Evolutionary conservation across 768 basidiomycete genomes (phyloP), one percentile per base, ranked within the genome.

Genomic region (Xerocomellus amylosporus): DNA sequence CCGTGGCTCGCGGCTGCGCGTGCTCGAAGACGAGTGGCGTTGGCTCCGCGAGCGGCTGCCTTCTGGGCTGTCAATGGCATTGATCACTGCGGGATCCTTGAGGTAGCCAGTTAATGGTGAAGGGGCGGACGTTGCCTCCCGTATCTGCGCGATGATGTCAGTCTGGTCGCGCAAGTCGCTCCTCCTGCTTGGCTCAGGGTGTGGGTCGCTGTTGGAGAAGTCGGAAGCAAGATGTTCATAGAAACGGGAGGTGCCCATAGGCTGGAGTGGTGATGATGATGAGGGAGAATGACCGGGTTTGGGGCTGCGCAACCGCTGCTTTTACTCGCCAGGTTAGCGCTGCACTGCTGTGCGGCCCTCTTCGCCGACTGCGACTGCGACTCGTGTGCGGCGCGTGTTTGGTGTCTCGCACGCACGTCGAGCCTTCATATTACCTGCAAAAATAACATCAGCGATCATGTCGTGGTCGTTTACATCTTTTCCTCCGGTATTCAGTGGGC

Each of bases 71-170:
- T 77, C 69, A 19, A 76, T 70, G 20, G 69, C 66, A 39, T 57
- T 62, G 39, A 77, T 58, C 33, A 77, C 64, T 28, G 67, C 67
- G 7, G 80, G 76, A 62, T 80, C 78, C 55, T 67, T 74, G 40
- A 81, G 73, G 51, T 80, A 71, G 36, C 72, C 67, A 28, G 71
- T 69, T 22, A 82, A 62, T 24, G 79, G 78, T 1, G 75, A 76
- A 3, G 80, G 77, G 2, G 78, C 72, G 24, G 71, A 67, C 24
- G 75, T 73, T 19, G 75, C 79, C 64, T 79, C 77, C 36, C 74
- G 74, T 63, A 78, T 67, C 54, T 73, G 74, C 38, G 67, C 46
- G 42, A 75, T 63, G 55, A 78, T 63, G 59, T 77, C 73, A 67
- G 58, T 39, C n/a, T 54, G 55, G 44, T 58, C 53, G 39, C 39